phyloP scores from a whole-genome alignment of 2,329 filamentous ascomycete genomes.

The Pestalotiopsis sp. region DNA sequence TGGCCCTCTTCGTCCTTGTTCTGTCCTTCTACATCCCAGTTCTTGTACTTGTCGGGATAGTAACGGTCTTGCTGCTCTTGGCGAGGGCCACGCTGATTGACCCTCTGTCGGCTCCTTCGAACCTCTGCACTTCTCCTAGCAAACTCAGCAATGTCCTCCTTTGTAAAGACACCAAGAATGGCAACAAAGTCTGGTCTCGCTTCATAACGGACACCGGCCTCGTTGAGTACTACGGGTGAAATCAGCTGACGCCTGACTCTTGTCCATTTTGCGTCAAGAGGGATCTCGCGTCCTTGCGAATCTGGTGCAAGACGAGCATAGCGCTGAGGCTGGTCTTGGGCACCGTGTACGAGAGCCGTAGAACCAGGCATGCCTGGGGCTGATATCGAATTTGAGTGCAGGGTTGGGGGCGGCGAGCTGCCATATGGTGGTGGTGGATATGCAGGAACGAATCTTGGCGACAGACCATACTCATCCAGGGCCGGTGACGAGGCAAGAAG shows the following conservation, averaged over 20 bases:
- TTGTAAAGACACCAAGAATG: slow-evolving; percentile 54
- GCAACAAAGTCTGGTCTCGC: slow-evolving; percentile 62
- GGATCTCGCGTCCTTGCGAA: slow-evolving; percentile 56
- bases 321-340: slow-evolving; percentile 22
- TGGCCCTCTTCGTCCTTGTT: slow-evolving; percentile 14
- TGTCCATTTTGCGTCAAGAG: slow-evolving; percentile 59
- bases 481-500: slow-evolving; percentile 35
- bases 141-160: slow-evolving; percentile 51
- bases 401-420: slow-evolving; percentile 28
- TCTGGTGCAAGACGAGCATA: slow-evolving; percentile 53
- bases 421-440: slow-evolving; percentile 36
- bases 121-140: slow-evolving; percentile 50
- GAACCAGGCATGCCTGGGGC: slow-evolving; percentile 22
- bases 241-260: slow-evolving; percentile 55
- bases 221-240: slow-evolving; percentile 57
- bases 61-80: slow-evolving; percentile 25
- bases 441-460: slow-evolving; percentile 41
- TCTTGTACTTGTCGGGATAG: slow-evolving; percentile 31
- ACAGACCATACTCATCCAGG: slow-evolving; percentile 30
- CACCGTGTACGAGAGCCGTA: neutral
- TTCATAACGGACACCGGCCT: slow-evolving; percentile 59
- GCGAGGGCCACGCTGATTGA: slow-evolving; percentile 15
- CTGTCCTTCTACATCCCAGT: slow-evolving; percentile 26
- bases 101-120: slow-evolving; percentile 36
- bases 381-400: slow-evolving; percentile 25